Percentiles rank a stretch among this genome's conserved stretches.
phyloP scores from a whole-genome alignment of 148 eudicot genomes.

The Gaultheria prostrata region DNA sequence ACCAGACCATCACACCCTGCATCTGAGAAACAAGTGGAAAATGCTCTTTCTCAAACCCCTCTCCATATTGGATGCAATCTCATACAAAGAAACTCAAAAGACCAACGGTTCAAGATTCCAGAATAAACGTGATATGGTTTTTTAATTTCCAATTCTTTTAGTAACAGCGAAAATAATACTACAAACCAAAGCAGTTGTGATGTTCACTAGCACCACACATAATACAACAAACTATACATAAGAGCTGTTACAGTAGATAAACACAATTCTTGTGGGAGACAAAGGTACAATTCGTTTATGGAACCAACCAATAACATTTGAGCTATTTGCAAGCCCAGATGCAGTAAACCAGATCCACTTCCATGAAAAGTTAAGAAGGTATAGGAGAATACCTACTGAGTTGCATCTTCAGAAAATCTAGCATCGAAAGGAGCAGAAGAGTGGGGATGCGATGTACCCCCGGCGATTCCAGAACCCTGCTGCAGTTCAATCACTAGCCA shows the following conservation, averaged over 20 bases:
- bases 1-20: neutral
- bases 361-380: neutral
- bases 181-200: neutral
- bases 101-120: neutral
- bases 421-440: conserved; percentile 73
- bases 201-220: neutral
- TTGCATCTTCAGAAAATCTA: conserved; percentile 72
- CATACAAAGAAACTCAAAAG: neutral
- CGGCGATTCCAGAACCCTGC: conserved; percentile 63
- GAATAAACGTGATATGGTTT: neutral
- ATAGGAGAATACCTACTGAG: conserved; percentile 47
- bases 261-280: too few relatives aligned
- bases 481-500: conserved; percentile 91
- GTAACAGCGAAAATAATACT: neutral
- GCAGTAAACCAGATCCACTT: neutral
- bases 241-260: neutral
- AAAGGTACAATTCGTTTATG: too few relatives aligned
- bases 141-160: neutral
- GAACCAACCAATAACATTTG: neutral
- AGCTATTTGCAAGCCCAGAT: neutral
- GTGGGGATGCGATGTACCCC: conserved; percentile 41
- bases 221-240: neutral
- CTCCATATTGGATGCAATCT: neutral
- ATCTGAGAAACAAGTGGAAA: neutral
- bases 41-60: neutral